Evolutionary conservation across 2,329 filamentous ascomycete species (phyloP), one percentile per base, ranked within the genome.

Genomic region (Fusarium brachygibbosum): DNA sequence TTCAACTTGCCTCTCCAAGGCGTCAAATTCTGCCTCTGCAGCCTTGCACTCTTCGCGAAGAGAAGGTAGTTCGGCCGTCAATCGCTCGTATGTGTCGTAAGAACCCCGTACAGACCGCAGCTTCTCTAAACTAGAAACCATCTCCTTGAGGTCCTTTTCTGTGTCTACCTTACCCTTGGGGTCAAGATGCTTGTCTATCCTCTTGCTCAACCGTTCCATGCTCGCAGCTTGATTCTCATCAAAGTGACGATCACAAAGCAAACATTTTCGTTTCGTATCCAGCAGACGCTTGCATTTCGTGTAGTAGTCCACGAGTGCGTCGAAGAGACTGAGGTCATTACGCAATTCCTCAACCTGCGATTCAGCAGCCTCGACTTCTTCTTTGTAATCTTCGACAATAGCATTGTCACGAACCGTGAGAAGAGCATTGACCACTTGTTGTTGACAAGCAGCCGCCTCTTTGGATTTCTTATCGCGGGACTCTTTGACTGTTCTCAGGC

Each of bases 211-310:
- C 53, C 83, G 87, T n/a, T 85, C 89, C 68, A 86, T 71, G 54
- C 78, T 89, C 73, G 86, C 88, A 32, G 80, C 85, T 70, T 83
- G 82, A 74, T 84, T 81, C 75, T 88, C 88, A 79, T 83, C 82
- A 76, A 97, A 94, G 6, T 84, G 79, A 54, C 93, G 88, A 42
- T 88, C 85, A 76, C 95, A 98, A 23, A 96, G 87, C 34, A 88
- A 86, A 77, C 95, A 98, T 44, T 86, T 87, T 71, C 93, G 91
- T 55, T 91, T 87, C 34, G 88, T 83, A 56, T 91, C 85, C 13
- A 92, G 86, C 23, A 85, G 85, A 35, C 88, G 85, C 51, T 93
- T 82, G 74, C 91, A 93, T 52, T 88, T 87, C 44, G 82, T 82
- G 76, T 92, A 94, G 77, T 93, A 97, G 16, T 90, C 85, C 48